These are phyloP conservation scores for Verticillium albo-atrum DNA, from an alignment of 2,329 filamentous ascomycete species.

Conservation along the genomic window DNA sequence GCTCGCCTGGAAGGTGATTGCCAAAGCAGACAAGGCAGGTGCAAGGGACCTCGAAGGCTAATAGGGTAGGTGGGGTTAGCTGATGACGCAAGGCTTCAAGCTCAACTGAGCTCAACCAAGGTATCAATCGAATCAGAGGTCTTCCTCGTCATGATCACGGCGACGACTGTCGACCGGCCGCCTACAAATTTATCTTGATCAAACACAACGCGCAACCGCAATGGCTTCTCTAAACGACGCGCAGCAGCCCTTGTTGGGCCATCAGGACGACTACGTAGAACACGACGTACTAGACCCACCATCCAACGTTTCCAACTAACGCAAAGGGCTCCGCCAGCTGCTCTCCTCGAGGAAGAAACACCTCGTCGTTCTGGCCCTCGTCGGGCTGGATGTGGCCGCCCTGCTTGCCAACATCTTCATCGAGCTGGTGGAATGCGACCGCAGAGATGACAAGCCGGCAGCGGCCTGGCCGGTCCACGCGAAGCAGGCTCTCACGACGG, in stretches of 20 bases:
- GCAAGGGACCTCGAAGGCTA: no score
- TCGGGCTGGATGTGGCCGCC: slow-evolving; percentile 39
- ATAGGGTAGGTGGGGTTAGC: background rate
- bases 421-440: slow-evolving; percentile 42
- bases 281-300: background rate
- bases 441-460: slow-evolving; percentile 24
- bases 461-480: slow-evolving; percentile 36
- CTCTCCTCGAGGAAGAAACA: slow-evolving; percentile 37
- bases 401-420: slow-evolving; percentile 44
- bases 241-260: background rate
- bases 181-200: background rate
- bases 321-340: slow-evolving; percentile 10
- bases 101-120: no score
- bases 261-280: background rate
- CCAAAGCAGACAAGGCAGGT: no score
- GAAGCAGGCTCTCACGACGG: slow-evolving; percentile 37
- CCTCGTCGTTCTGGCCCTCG: slow-evolving; percentile 36
- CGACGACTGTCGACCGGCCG: no score
- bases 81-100: background rate
- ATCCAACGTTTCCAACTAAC: background rate
- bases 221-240: background rate
- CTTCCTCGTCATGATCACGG: no score
- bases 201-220: no score
- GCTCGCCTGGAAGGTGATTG: no score
- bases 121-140: no score